Evolutionary conservation across 202 grass and related monocot genomes (phyloP).

Genomic region (Schoenoplectus tabernaemontani): DNA sequence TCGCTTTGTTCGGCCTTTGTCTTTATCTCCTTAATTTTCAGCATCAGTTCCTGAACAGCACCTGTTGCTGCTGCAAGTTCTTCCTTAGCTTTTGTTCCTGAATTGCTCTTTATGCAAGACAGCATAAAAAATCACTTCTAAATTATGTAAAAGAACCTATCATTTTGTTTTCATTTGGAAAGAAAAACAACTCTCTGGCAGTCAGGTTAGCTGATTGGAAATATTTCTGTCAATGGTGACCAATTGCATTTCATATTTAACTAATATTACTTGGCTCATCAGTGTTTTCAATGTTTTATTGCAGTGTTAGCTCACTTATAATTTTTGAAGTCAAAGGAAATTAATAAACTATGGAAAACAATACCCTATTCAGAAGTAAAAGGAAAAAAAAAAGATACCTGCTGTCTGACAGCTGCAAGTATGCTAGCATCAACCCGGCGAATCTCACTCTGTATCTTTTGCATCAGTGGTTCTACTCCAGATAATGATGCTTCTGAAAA

Average conservation of each 20-base stretch:
- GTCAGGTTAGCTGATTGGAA: not conserved
- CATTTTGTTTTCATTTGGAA: not conserved
- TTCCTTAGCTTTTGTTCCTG: conserved; percentile 96
- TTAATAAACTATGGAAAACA: not conserved
- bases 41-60: conserved; percentile 98
- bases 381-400: conserved; percentile 41
- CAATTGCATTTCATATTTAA: not conserved
- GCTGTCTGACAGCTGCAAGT: conserved; percentile 81
- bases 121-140: conserved; percentile 3
- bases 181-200: not conserved
- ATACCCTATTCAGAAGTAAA: not conserved
- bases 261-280: not conserved
- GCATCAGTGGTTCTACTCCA: conserved; percentile 97
- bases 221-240: not conserved
- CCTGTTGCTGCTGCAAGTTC: conserved; percentile 94
- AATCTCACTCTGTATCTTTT: conserved; percentile 99
- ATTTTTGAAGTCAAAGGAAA: not conserved
- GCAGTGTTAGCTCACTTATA: not conserved
- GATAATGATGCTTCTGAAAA: conserved; percentile 78
- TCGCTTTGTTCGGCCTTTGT: conserved; percentile 89
- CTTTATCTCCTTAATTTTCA: conserved; percentile 97
- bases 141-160: not conserved
- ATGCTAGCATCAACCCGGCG: conserved; percentile 89
- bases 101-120: conserved; percentile 71
- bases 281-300: too few species aligned